phyloP scores from a whole-genome alignment of 352 stramenopile genomes.

The Phytopythium oedochilum region DNA sequence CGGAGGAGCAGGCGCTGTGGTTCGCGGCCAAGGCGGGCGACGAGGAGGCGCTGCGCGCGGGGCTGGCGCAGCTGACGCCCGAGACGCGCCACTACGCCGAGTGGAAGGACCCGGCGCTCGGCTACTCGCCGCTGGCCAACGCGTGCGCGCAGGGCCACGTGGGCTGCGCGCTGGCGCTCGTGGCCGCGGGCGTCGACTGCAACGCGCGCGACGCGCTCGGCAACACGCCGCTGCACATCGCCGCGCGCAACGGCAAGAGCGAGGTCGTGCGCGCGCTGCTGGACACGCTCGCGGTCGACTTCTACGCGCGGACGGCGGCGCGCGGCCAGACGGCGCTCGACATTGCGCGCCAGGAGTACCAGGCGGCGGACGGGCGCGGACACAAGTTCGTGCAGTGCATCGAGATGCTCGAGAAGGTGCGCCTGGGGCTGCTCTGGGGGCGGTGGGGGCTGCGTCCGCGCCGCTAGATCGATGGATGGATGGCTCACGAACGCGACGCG shows the following conservation, averaged over 20 bases:
- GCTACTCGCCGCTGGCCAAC: constrained; percentile 63
- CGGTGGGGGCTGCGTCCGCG: too few relatives aligned
- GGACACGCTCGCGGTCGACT: constrained; percentile 41
- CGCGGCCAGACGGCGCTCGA: constrained; percentile 68
- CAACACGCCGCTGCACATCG: constrained; percentile 65
- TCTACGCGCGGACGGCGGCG: constrained; percentile 40
- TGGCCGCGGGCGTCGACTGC: constrained; percentile 45
- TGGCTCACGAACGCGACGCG: too few relatives aligned
- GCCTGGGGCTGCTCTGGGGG: too few relatives aligned
- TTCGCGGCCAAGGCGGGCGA: constrained; percentile 72
- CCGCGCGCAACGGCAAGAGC: constrained; percentile 46
- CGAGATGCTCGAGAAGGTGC: constrained; percentile 77
- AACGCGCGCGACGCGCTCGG: constrained; percentile 58
- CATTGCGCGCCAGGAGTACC: constrained; percentile 57
- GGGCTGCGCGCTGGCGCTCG: constrained; percentile 51
- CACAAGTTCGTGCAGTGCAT: constrained; percentile 61
- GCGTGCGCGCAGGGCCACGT: constrained; percentile 57
- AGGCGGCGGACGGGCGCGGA: constrained; percentile 23
- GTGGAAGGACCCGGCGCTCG: constrained; percentile 58
- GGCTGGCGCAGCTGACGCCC: constrained; percentile 45
- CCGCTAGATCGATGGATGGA: too few relatives aligned
- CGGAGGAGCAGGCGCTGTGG: constrained; percentile 74
- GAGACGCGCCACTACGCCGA: constrained; percentile 63
- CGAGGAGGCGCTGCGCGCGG: constrained; percentile 35
- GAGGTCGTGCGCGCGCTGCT: constrained; percentile 68